These are phyloP conservation scores for Talaromyces sp. DNA, from an alignment of 2,329 filamentous ascomycete genomes.

Conservation along the genomic window DNA sequence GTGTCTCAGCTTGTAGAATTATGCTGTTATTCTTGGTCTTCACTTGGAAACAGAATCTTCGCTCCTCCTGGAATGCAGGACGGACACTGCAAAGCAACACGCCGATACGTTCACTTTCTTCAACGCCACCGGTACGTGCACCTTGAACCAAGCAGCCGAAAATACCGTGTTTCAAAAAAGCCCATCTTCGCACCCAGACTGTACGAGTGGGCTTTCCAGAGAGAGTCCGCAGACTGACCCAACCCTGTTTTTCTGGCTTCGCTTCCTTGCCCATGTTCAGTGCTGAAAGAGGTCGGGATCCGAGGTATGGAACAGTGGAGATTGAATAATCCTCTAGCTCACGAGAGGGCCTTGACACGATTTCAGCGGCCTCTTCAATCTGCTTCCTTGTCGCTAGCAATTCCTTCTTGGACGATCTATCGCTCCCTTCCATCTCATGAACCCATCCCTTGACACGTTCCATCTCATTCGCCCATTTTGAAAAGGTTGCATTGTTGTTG, in stretches of 20 bases:
- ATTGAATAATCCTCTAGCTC: conserved; percentile 91
- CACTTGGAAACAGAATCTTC: conserved; percentile 95
- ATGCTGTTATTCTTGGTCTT: conserved; percentile 95
- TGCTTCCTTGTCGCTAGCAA: conserved; percentile 76
- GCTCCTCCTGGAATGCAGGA: conserved; percentile 87
- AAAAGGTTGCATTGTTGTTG: conserved; percentile 61
- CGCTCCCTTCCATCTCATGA: conserved; percentile 89
- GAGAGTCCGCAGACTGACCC: conserved; percentile 81
- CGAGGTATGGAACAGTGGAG: conserved; percentile 86
- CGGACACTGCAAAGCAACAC: conserved; percentile 92
- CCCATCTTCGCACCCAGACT: conserved; percentile 91
- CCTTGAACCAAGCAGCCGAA: conserved; percentile 93
- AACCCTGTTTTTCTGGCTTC: conserved; percentile 83
- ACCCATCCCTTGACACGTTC: conserved; percentile 91
- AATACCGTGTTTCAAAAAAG: conserved; percentile 91
- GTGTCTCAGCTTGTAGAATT: conserved; percentile 89
- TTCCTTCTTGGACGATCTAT: conserved; percentile 79
- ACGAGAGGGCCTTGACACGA: conserved; percentile 74
- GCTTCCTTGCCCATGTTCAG: conserved; percentile 56
- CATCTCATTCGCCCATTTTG: conserved; percentile 76
- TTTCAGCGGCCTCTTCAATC: conserved; percentile 76
- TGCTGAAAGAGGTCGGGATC: conserved; percentile 67
- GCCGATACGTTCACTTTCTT: conserved; percentile 95
- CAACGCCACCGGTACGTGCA: conserved; percentile 75
- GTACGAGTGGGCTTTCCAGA: conserved; percentile 87